Conservation (phyloP, 2,329 filamentous ascomycete genomes). For the Fusarium ambrosium region DNA sequence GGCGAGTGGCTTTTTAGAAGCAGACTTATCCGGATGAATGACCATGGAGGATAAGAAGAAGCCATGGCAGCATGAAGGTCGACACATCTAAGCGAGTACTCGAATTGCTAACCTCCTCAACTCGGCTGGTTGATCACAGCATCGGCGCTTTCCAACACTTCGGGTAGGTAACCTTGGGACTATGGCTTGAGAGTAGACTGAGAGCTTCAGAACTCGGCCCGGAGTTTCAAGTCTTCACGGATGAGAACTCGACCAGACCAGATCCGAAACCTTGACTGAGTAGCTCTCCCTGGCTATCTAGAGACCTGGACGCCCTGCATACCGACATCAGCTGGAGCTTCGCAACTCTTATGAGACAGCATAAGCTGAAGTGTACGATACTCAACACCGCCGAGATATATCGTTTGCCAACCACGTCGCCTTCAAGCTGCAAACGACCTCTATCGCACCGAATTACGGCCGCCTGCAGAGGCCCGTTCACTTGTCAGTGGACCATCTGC, state of each 20-base stretch:
- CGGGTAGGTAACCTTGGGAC: not conserved
- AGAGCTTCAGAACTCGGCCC: not conserved
- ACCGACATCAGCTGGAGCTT: conserved; percentile 16
- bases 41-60: not conserved
- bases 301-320: not conserved
- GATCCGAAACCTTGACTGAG: not conserved
- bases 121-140: not conserved
- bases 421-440: conserved; percentile 1
- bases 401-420: conserved; percentile 2
- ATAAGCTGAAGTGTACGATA: conserved; percentile 27
- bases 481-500: conserved; percentile 15
- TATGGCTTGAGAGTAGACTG: not conserved
- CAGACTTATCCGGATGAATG: not conserved
- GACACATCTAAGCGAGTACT: not conserved
- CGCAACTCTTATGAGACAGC: conserved; percentile 18
- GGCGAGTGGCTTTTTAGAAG: not conserved
- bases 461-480: conserved; percentile 30
- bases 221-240: not conserved
- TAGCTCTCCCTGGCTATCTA: too few species aligned
- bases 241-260: not conserved
- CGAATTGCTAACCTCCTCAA: not conserved
- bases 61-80: not conserved
- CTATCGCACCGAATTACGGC: conserved; percentile 36
- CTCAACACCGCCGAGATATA: conserved; percentile 12
- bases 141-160: not conserved